These are phyloP conservation scores for Cicer chorassanicum DNA, from an alignment of 306 rosid genomes.

Conservation along the genomic window DNA sequence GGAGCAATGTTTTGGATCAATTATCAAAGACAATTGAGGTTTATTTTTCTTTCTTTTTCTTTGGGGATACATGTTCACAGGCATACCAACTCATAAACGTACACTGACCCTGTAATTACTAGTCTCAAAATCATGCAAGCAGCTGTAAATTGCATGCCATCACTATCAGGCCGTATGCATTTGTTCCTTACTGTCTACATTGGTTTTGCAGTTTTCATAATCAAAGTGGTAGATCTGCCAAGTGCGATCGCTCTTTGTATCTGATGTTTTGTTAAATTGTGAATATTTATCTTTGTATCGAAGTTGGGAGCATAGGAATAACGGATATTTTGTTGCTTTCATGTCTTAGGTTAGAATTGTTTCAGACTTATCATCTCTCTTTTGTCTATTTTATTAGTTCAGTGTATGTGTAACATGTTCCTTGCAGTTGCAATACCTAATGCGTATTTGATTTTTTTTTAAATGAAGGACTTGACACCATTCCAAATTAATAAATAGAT, in stretches of 20 bases:
- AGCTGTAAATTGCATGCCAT: conserved; percentile 2
- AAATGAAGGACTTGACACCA: background rate
- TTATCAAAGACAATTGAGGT: background rate
- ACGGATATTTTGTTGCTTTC: conserved; percentile 20
- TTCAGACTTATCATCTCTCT: conserved; percentile 4
- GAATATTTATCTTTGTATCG: background rate
- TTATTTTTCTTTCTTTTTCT: background rate
- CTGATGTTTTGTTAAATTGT: background rate
- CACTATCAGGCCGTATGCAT: background rate
- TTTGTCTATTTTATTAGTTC: conserved; percentile 10
- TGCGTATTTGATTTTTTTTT: background rate
- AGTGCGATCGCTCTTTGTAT: background rate
- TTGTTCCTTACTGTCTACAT: background rate
- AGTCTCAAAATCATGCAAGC: background rate
- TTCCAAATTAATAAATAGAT: background rate
- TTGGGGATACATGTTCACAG: background rate
- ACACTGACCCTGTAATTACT: background rate
- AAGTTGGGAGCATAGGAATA: conserved; percentile 11
- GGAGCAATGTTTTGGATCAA: conserved; percentile 26
- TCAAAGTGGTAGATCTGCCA: conserved; percentile 10
- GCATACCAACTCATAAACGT: conserved; percentile 1
- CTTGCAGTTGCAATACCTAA: conserved; percentile 38
- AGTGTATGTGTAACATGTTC: conserved; percentile 18
- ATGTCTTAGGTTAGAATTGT: background rate
- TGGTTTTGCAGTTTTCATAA: conserved; percentile 8